Base-by-base conservation (phyloP, 768 basidiomycete genomes). In the Hygrophoropsis aurantiaca region DNA sequence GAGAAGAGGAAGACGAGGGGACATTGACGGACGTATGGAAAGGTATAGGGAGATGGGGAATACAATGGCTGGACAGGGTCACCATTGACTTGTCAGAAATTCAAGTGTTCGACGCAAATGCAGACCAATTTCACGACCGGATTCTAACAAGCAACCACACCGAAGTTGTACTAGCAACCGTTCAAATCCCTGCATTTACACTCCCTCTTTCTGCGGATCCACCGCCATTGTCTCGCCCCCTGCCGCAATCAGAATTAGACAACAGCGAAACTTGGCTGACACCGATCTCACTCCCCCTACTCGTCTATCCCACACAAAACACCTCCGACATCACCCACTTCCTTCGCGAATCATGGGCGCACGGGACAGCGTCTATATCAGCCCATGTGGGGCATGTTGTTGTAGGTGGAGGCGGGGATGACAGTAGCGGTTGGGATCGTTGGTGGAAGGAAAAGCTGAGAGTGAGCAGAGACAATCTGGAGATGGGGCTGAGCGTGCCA, bases 21-120 rank as follows among this genome's bases (percentile, higher is more conserved):
- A 32, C 80, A 5, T 49, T 81, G 38, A 51, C 58, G n/a, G 65
- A 64, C 37, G 48, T 80, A 24, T 85, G 83, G 82, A 89, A 85
- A 64, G 69, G 76, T 2, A 47, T 89, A 15, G 88, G 87, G 3
- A 74, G 85, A 26, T 83, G 85, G 77, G 79, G 85, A 5, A 74
- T 90, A 24, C 71, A 71, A 26, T 65, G 60, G 11, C 55, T 91
- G 43, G 77, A 79, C 51, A 70, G 65, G 11, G 77, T 87, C 11
- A 75, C 86, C 4, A 73, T 85, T 34, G 67, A 74, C 44, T 64
- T 84, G 44, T 75, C 72, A 38, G 74, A 73, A 3, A 71, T 86
- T 49, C 59, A 70, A 24, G 58, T 90, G 2, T 64, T 71, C 20
- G 74, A 82, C 5, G 63, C 74, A 37, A 46, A 15, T 42, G 51